These are phyloP conservation scores for Medicago truncatula DNA, from an alignment of 306 rosid genomes.

Conservation along the genomic window DNA sequence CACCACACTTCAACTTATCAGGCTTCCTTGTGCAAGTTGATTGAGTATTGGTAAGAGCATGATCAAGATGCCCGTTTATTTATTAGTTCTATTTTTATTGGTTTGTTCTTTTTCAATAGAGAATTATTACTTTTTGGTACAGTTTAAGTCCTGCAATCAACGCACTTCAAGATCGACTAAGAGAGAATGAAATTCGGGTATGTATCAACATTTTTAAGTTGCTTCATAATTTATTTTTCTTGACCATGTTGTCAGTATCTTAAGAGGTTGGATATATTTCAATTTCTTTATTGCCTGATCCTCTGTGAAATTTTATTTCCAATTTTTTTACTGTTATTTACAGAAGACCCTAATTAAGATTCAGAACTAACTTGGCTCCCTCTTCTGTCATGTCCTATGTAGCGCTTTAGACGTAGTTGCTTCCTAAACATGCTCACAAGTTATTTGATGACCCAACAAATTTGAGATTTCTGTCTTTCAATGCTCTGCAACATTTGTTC, in stretches of 20 bases:
- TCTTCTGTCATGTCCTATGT: slow-evolving; percentile 24
- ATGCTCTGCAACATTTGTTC: slow-evolving; percentile 9
- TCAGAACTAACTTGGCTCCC: slow-evolving; percentile 28
- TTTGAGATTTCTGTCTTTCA: slow-evolving; percentile 21
- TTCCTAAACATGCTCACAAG: not conserved
- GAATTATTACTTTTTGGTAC: slow-evolving; percentile 49
- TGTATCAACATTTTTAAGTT: slow-evolving; percentile 37
- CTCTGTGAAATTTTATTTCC: not conserved
- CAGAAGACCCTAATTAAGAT: slow-evolving; percentile 14
- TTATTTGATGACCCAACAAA: slow-evolving; percentile 17
- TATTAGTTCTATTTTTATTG: slow-evolving; percentile 1
- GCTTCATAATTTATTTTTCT: slow-evolving; percentile 24
- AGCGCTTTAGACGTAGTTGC: slow-evolving; percentile 5
- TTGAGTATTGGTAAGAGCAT: slow-evolving; percentile 87
- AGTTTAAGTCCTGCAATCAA: slow-evolving; percentile 96
- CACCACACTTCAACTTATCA: slow-evolving; percentile 97
- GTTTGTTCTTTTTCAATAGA: not conserved
- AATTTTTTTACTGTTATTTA: not conserved
- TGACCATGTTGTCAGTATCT: not conserved
- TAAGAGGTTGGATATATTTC: not conserved
- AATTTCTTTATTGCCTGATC: slow-evolving; percentile 23
- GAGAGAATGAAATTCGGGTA: slow-evolving; percentile 96
- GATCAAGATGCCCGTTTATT: slow-evolving; percentile 33
- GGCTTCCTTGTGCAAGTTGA: slow-evolving; percentile 97
- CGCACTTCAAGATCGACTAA: slow-evolving; percentile 83